Base-by-base conservation (phyloP, 1,284 basidiomycete species). In the Cutaneotrichosporon sp. region DNA sequence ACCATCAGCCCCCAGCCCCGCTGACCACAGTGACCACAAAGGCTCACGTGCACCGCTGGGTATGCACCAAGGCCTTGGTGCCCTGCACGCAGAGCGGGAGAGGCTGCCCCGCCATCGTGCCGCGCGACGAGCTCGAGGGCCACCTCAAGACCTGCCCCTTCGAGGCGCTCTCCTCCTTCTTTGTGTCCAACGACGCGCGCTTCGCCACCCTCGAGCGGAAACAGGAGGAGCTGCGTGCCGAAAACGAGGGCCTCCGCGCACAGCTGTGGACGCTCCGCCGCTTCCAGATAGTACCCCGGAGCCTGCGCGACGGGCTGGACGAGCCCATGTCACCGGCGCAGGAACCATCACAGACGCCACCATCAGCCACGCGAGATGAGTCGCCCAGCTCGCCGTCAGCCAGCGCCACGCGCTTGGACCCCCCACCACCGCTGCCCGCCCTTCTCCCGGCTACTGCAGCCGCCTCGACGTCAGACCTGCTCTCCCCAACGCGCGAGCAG, bases 151-250 rank as follows among this genome's bases (percentile, higher is more conserved):
- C 77, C 0, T 89, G 89, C 69, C 74, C 85, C 2, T 89, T 88
- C 72, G 86, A 88, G 71, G 80, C 82, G 1, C 80, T 89, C 63
- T 84, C 85, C 63, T 83, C 82, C 16, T 88, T 87, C 76, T 84
- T 89, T 63, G 68, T 80, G 0, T 63, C 84, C 38, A 81, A 86
- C 68, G 81, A 81, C 55, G 68, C 77, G 31, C 82, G 82, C 36
- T 72, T 84, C 10, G 74, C 82, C 6, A 68, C 77, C 4, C 22
- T 71, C 75, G 68, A 81, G 72, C 67, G 70, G 42, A 69, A 72
- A 27, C 83, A 85, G 56, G 81, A 83, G 38, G 81, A 86, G 2
- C 86, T 88, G 0, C 77, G 83, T 46, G 81, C 84, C 31, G 84
- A 84, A 24, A 71, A 92, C 11, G 79, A 82, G 9, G 71, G 87